Evolutionary conservation across 1,139 yeast species (phyloP).

Genomic region (Lodderomyces orthopsilosis): DNA sequence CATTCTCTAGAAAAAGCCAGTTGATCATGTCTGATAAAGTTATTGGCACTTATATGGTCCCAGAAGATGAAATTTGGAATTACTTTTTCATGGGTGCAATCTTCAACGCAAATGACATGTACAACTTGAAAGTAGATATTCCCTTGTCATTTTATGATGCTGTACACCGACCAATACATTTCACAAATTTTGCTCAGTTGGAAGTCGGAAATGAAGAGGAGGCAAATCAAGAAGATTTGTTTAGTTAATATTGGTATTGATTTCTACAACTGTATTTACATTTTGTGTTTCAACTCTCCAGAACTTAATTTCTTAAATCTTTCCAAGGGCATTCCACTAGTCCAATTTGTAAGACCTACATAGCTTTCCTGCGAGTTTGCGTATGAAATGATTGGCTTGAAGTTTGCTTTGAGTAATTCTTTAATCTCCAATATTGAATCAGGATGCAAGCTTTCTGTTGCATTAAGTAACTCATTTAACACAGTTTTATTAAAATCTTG

Average conservation of each 20-base stretch:
- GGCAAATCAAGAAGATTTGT: conserved; percentile 71
- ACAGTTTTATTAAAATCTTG: conserved; percentile 60
- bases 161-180: conserved; percentile 85
- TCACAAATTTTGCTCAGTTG: conserved; percentile 66
- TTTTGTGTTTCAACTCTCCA: conserved; percentile 61
- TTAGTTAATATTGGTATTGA: too few species aligned
- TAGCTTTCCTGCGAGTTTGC: conserved; percentile 65
- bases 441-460: conserved; percentile 50
- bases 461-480: conserved; percentile 42
- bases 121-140: conserved; percentile 65
- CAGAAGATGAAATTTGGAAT: conserved; percentile 86
- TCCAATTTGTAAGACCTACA: conserved; percentile 66
- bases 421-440: conserved; percentile 64
- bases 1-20: conserved; percentile 64
- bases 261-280: too few species aligned
- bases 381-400: conserved; percentile 41
- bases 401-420: conserved; percentile 48
- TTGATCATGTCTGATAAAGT: conserved; percentile 72
- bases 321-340: conserved; percentile 68
- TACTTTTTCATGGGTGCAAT: conserved; percentile 85
- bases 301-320: conserved; percentile 57
- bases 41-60: conserved; percentile 83
- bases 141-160: conserved; percentile 86
- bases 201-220: conserved; percentile 57
- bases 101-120: conserved; percentile 65